phyloP scores from a whole-genome alignment of 164 flowering plant species.

The Hamamelis virginiana region DNA sequence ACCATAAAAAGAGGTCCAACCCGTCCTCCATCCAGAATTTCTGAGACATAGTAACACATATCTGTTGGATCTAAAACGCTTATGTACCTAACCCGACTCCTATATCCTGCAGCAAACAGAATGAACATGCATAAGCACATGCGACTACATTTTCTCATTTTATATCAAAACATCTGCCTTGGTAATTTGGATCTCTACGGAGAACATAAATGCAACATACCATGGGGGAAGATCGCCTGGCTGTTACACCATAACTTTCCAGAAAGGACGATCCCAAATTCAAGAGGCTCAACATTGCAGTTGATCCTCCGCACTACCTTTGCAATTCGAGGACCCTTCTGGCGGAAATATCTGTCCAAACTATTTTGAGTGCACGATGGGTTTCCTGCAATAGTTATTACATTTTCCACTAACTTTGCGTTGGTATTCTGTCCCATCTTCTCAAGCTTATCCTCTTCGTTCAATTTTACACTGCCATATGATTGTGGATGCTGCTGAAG shows the following conservation, averaged over 20 bases:
- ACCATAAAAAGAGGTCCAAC: constrained; percentile 87
- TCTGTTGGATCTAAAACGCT: constrained; percentile 72
- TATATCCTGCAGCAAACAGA: constrained; percentile 65
- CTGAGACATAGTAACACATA: constrained; percentile 73
- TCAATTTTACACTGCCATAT: constrained; percentile 23
- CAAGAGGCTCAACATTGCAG: constrained; percentile 79
- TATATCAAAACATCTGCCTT: no score
- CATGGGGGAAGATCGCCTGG: constrained; percentile 82
- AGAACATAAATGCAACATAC: constrained; percentile 34
- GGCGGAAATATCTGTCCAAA: constrained; percentile 53
- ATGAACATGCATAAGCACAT: constrained; percentile 4
- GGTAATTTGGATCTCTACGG: neutral
- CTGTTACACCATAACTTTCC: constrained; percentile 80
- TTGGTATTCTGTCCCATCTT: constrained; percentile 24
- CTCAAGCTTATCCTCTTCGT: constrained; percentile 29
- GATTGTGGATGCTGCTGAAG: constrained; percentile 22
- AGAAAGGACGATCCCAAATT: constrained; percentile 60
- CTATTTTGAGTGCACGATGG: constrained; percentile 45
- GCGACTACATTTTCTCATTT: neutral
- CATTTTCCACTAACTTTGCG: constrained; percentile 28
- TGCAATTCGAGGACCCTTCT: constrained; percentile 94
- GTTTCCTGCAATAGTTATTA: constrained; percentile 24
- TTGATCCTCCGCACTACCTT: constrained; percentile 80
- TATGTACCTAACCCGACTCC: constrained; percentile 78
- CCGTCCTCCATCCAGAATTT: constrained; percentile 75